Evolutionary conservation across 2,329 filamentous ascomycete genomes (phyloP).

Genomic region (Monosporascus sp.): DNA sequence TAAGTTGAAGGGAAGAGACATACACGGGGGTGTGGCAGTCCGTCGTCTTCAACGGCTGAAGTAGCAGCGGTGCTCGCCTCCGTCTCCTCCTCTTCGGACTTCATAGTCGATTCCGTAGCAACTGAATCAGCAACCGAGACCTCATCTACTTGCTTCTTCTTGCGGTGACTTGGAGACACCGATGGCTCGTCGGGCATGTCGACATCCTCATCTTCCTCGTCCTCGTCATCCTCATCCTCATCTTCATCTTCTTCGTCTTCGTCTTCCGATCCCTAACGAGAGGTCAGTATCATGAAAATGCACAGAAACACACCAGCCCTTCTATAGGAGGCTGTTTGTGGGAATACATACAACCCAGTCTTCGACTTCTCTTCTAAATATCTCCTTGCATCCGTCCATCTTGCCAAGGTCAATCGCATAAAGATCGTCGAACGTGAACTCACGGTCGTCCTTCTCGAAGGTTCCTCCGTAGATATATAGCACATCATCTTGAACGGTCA

Average conservation of each 20-base stretch:
- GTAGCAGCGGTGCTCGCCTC: constrained; percentile 41
- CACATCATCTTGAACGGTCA: constrained; percentile 86
- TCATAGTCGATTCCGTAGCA: constrained; percentile 23
- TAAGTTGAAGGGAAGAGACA: constrained; percentile 14
- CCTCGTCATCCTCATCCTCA: constrained; percentile 46
- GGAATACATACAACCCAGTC: constrained; percentile 67
- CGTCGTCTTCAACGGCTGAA: constrained; percentile 56
- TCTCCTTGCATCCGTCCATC: constrained; percentile 86
- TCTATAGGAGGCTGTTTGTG: background rate
- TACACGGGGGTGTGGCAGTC: constrained; percentile 64
- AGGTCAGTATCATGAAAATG: constrained; percentile 4
- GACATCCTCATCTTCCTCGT: constrained; percentile 56
- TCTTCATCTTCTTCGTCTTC: constrained; percentile 45
- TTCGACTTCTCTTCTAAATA: constrained; percentile 76
- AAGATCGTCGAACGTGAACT: constrained; percentile 94
- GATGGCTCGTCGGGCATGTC: constrained; percentile 46
- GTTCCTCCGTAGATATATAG: constrained; percentile 95
- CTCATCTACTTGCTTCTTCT: constrained; percentile 45
- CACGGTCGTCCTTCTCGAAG: constrained; percentile 88
- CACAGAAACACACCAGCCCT: too few relatives aligned
- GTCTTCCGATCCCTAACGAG: constrained; percentile 47
- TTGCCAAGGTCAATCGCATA: constrained; percentile 93
- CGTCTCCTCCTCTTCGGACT: constrained; percentile 40
- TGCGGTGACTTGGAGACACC: constrained; percentile 51
- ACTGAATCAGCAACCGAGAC: constrained; percentile 34